Percentiles rank a stretch among this genome's conserved stretches.
Evolutionary conservation across 2,329 filamentous ascomycete species (phyloP).

Genomic region (Phoma sp.): DNA sequence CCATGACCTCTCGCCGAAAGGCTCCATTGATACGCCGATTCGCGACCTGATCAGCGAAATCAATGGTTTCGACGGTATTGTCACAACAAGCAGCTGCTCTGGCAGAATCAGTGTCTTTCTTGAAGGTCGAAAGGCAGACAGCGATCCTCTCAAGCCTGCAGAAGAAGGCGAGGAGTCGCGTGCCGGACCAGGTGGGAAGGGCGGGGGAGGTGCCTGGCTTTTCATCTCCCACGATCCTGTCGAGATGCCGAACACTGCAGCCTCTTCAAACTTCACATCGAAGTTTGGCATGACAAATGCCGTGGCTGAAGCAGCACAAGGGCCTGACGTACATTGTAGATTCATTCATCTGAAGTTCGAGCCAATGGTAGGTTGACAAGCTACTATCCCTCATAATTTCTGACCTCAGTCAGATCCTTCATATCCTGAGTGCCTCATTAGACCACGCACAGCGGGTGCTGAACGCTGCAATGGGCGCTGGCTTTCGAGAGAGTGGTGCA

Average conservation of each 20-base stretch:
- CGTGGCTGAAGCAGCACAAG: background rate
- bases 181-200: constrained; percentile 80
- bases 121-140: constrained; percentile 69
- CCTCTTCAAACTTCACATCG: constrained; percentile 24
- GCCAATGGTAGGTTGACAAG: constrained; percentile 73
- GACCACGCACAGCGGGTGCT: constrained; percentile 77
- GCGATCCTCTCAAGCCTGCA: background rate
- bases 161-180: constrained; percentile 39
- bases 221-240: constrained; percentile 86
- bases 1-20: constrained; percentile 86
- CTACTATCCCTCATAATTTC: constrained; percentile 14
- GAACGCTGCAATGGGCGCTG: constrained; percentile 76
- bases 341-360: constrained; percentile 89
- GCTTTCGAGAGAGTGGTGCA: constrained; percentile 89
- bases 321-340: constrained; percentile 42
- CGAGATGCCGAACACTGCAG: constrained; percentile 23
- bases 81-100: constrained; percentile 93
- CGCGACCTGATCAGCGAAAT: constrained; percentile 78
- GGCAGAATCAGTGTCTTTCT: constrained; percentile 87
- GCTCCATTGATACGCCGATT: constrained; percentile 81
- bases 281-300: constrained; percentile 50
- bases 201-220: constrained; percentile 78
- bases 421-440: constrained; percentile 79
- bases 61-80: constrained; percentile 75
- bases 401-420: constrained; percentile 72